Evolutionary conservation across 768 basidiomycete species (phyloP).

Genomic region (Lyophyllum semitale): DNA sequence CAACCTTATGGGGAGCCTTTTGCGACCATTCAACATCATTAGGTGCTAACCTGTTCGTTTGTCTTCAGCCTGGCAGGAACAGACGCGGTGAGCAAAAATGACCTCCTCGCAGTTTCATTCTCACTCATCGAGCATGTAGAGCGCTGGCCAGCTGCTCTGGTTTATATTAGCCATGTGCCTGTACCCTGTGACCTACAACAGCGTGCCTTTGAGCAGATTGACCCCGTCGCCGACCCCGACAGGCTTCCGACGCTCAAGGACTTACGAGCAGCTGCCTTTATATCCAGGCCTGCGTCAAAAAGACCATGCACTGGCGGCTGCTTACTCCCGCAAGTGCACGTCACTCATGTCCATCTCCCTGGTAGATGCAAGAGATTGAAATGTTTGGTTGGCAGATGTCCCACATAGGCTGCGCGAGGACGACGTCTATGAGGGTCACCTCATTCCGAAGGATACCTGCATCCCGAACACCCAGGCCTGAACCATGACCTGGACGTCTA

Average conservation of each 20-base stretch:
- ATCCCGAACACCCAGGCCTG: conserved; percentile 12
- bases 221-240: conserved; percentile 24
- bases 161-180: conserved; percentile 13
- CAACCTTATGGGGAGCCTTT: background rate
- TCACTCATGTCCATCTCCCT: too few species aligned
- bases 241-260: conserved; percentile 25
- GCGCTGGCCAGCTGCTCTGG: background rate
- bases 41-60: too few species aligned
- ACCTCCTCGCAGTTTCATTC: too few species aligned
- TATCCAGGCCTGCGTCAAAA: conserved; percentile 18
- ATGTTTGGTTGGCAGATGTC: too few species aligned
- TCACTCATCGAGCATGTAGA: too few species aligned
- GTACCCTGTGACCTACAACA: conserved; percentile 28
- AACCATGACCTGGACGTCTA: conserved; percentile 20
- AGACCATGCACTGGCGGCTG: conserved; percentile 18
- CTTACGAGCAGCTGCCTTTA: conserved; percentile 12
- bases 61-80: background rate
- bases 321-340: conserved; percentile 9
- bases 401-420: background rate
- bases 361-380: too few species aligned
- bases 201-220: conserved; percentile 28
- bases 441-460: conserved; percentile 1
- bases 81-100: too few species aligned
- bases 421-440: conserved; percentile 1
- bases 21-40: too few species aligned